These are phyloP conservation scores for Claviceps purpurea DNA, from an alignment of 2,329 filamentous ascomycete species.

Conservation along the genomic window DNA sequence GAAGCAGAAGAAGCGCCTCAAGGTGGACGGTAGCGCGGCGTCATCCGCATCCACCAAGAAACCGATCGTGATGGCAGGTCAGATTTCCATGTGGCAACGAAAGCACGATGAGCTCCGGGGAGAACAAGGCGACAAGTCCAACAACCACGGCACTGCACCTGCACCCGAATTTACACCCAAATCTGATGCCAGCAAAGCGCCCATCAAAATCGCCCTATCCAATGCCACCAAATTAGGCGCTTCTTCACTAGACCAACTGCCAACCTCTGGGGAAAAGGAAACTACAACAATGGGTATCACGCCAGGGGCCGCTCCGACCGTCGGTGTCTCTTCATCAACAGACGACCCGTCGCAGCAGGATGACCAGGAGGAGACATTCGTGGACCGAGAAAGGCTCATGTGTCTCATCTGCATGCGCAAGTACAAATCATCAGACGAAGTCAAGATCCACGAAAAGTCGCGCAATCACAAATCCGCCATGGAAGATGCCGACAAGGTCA, in stretches of 20 bases:
- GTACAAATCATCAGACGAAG: slow-evolving; percentile 29
- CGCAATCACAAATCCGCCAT: slow-evolving; percentile 28
- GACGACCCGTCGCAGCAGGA: background rate
- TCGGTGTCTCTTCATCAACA: background rate
- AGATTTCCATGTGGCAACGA: slow-evolving; percentile 31
- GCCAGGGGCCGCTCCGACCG: background rate
- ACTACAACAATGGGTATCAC: background rate
- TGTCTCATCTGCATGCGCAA: slow-evolving; percentile 34
- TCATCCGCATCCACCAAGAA: slow-evolving; percentile 22
- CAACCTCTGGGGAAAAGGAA: background rate
- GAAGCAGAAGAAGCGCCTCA: slow-evolving; percentile 37
- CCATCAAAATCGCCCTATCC: slow-evolving; percentile 21
- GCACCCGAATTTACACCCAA: background rate
- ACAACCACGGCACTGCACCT: background rate
- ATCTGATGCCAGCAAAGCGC: slow-evolving; percentile 4
- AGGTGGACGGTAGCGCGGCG: slow-evolving; percentile 27
- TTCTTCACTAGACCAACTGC: background rate
- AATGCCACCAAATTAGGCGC: slow-evolving; percentile 2
- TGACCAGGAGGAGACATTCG: slow-evolving; percentile 32
- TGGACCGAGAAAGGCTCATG: slow-evolving; percentile 38
- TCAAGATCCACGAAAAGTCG: slow-evolving; percentile 28
- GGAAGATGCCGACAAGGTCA: slow-evolving; percentile 29
- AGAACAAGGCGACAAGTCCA: slow-evolving; percentile 1
- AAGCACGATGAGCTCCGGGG: slow-evolving; percentile 28
- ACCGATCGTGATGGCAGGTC: slow-evolving; percentile 26